phyloP scores from a whole-genome alignment of 176 grass and related monocot species.

The Aegilops longissima region DNA sequence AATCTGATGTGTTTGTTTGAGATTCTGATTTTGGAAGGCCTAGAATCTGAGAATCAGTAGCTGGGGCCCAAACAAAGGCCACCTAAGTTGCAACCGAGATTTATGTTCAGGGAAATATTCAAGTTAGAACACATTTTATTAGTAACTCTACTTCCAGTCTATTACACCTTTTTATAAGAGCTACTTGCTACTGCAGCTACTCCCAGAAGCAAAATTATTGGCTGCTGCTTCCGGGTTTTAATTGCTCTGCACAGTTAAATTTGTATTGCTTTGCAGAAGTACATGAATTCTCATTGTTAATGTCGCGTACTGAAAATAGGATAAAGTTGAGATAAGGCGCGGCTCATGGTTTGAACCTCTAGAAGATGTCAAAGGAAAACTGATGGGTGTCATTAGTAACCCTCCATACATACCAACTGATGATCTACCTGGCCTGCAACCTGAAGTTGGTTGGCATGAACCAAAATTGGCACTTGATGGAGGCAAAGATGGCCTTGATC shows the following conservation, averaged over 20 bases:
- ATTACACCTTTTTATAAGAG: not conserved
- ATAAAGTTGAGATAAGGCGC: slow-evolving; percentile 77
- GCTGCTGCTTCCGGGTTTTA: not conserved
- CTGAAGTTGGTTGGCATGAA: slow-evolving; percentile 91
- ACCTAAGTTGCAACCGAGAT: not conserved
- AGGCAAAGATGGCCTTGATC: slow-evolving; percentile 67
- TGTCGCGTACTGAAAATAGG: slow-evolving; percentile 40
- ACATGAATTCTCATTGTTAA: not conserved
- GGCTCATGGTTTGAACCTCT: slow-evolving; percentile 89
- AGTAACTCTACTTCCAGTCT: not conserved
- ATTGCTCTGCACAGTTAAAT: not conserved
- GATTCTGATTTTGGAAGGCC: no score
- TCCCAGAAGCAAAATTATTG: not conserved
- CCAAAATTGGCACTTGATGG: slow-evolving; percentile 86
- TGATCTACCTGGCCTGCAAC: slow-evolving; percentile 77
- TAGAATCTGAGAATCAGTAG: no score
- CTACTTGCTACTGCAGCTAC: not conserved
- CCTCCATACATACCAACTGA: slow-evolving; percentile 85
- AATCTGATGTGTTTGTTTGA: no score
- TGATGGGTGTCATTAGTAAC: slow-evolving; percentile 82
- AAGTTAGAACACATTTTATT: not conserved
- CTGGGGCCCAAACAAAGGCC: not conserved
- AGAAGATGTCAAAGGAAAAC: slow-evolving; percentile 70
- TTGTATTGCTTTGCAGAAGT: not conserved
- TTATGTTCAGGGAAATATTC: not conserved